Evolutionary conservation across 2,329 filamentous ascomycete genomes (phyloP).

Genomic region (Paecilomyces niveus): DNA sequence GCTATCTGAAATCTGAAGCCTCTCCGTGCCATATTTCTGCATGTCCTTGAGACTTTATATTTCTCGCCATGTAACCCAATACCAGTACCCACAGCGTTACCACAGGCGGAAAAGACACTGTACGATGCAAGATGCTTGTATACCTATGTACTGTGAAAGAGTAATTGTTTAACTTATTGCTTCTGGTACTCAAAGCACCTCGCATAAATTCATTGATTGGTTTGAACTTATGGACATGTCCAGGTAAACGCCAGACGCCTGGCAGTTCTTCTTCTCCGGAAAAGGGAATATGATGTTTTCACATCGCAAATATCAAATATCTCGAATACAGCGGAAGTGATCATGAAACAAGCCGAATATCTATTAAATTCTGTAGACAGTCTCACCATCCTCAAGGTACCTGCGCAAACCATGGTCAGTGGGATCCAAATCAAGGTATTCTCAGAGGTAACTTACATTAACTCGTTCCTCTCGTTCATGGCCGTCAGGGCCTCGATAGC

Average conservation of each 20-base stretch:
- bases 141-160: too few relatives aligned
- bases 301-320: neutral
- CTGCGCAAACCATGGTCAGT: constrained; percentile 18
- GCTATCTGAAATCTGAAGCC: neutral
- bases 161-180: neutral
- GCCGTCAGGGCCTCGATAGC: constrained; percentile 68
- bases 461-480: constrained; percentile 77
- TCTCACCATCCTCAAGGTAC: constrained; percentile 47
- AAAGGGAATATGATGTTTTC: neutral
- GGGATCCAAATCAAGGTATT: constrained; percentile 29
- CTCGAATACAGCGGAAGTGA: neutral
- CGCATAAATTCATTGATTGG: neutral
- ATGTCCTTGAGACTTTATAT: neutral
- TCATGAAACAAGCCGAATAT: neutral
- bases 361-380: constrained; percentile 62
- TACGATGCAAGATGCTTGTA: too few relatives aligned
- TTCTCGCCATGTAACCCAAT: neutral
- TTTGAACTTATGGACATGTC: neutral
- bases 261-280: neutral
- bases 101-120: too few relatives aligned
- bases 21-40: neutral
- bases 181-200: too few relatives aligned
- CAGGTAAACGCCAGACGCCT: neutral
- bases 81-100: neutral
- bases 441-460: constrained; percentile 70